Conservation (phyloP, 2,329 filamentous ascomycete species). For the Catunica adiposa region DNA sequence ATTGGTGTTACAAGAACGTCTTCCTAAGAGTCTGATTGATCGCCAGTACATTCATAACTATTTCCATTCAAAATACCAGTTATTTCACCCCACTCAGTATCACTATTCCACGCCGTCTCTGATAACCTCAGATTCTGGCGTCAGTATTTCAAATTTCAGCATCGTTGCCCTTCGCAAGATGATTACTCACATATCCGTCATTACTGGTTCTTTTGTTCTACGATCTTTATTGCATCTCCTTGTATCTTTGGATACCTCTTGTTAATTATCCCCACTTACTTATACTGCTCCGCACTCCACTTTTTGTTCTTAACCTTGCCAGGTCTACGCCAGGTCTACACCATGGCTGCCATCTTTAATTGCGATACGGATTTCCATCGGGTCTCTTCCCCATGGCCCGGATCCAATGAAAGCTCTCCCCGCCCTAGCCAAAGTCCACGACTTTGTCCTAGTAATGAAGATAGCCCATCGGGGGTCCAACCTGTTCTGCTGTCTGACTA, state of each 20-base stretch:
- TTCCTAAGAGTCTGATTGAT: too few species aligned
- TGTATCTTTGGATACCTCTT: background rate
- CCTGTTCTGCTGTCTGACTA: conserved; percentile 39
- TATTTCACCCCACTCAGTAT: background rate
- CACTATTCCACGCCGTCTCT: background rate
- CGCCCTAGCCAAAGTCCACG: conserved; percentile 12
- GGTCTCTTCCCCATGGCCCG: conserved; percentile 81
- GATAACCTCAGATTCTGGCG: too few species aligned
- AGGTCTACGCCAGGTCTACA: background rate
- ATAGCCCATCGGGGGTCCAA: conserved; percentile 1
- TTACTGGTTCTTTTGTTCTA: background rate
- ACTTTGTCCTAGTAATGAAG: conserved; percentile 16
- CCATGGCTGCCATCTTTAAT: conserved; percentile 90
- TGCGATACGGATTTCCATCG: conserved; percentile 77
- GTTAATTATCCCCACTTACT: background rate
- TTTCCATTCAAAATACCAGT: background rate
- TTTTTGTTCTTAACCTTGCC: background rate
- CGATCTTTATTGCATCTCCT: background rate
- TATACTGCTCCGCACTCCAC: background rate
- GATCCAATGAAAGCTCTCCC: conserved; percentile 29
- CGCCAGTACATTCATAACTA: too few species aligned
- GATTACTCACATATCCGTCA: conserved; percentile 11
- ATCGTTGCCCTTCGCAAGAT: conserved; percentile 6
- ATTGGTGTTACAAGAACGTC: too few species aligned
- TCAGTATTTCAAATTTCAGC: background rate